These are phyloP conservation scores for Acarospora socialis DNA, from an alignment of 2,329 filamentous ascomycete species.

Conservation along the genomic window DNA sequence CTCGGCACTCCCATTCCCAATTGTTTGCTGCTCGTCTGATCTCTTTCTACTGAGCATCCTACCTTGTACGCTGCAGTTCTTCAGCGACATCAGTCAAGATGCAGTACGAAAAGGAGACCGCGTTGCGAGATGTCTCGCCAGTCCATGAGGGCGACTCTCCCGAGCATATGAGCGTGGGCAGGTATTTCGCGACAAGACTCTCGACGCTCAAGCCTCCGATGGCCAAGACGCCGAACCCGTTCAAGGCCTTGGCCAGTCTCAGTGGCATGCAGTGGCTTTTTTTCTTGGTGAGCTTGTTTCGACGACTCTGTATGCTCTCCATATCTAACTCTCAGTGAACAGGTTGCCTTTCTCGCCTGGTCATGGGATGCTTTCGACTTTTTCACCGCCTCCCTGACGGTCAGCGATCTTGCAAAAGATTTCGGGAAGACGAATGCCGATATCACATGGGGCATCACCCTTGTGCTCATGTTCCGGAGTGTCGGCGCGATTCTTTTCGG, in stretches of 20 bases:
- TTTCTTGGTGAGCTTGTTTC: conserved; percentile 27
- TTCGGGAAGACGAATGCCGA: conserved; percentile 42
- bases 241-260: conserved; percentile 35
- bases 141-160: too few relatives aligned
- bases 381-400: conserved; percentile 46
- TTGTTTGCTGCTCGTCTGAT: too few relatives aligned
- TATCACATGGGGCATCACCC: conserved; percentile 44
- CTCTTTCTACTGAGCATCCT: too few relatives aligned
- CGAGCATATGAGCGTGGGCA: conserved; percentile 24
- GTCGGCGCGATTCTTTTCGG: conserved; percentile 46
- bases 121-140: too few relatives aligned
- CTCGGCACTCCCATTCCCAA: too few relatives aligned
- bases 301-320: conserved; percentile 6
- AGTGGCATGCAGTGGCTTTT: conserved; percentile 46
- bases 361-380: conserved; percentile 46
- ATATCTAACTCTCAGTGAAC: conserved; percentile 22
- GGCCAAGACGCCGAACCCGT: conserved; percentile 39
- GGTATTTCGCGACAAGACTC: conserved; percentile 40
- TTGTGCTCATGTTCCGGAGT: conserved; percentile 46
- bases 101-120: too few relatives aligned
- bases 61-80: too few relatives aligned
- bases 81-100: too few relatives aligned
- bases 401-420: conserved; percentile 36
- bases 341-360: conserved; percentile 35
- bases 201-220: conserved; percentile 42